Conservation (phyloP, 805 yeast genomes). For the Kodamaea restingae region DNA sequence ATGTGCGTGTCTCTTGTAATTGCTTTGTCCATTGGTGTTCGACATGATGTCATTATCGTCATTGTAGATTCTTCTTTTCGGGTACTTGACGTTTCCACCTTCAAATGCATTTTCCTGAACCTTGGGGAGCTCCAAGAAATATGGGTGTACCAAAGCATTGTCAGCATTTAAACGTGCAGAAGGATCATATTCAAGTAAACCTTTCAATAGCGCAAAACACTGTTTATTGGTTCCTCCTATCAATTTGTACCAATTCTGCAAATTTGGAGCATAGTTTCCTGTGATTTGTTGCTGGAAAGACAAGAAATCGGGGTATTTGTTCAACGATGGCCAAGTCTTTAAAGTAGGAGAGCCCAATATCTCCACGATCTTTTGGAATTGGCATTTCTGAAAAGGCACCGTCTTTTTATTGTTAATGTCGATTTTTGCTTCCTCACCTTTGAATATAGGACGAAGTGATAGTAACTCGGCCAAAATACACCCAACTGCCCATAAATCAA, state of each 20-base stretch:
- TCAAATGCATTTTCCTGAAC: constrained; percentile 78
- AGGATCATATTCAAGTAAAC: constrained; percentile 80
- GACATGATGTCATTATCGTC: constrained; percentile 75
- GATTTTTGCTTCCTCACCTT: constrained; percentile 96
- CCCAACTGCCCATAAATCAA: constrained; percentile 95
- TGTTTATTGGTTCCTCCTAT: constrained; percentile 70
- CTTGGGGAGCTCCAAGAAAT: constrained; percentile 66
- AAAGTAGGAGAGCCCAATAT: constrained; percentile 85
- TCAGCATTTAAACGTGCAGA: constrained; percentile 71
- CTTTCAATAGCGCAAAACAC: constrained; percentile 62
- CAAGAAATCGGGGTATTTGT: constrained; percentile 76
- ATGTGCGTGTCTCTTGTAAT: constrained; percentile 25
- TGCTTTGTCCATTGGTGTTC: constrained; percentile 20
- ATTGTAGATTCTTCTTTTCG: constrained; percentile 79
- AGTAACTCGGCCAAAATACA: constrained; percentile 90
- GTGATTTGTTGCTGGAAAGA: constrained; percentile 47
- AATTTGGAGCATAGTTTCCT: constrained; percentile 60
- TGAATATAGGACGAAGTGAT: constrained; percentile 87
- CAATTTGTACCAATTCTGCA: constrained; percentile 81
- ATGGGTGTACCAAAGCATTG: constrained; percentile 70
- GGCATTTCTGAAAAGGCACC: constrained; percentile 92
- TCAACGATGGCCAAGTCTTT: constrained; percentile 75
- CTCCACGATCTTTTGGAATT: constrained; percentile 84
- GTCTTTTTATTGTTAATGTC: constrained; percentile 75
- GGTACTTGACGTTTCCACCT: constrained; percentile 69